Percentiles rank a stretch among this genome's conserved stretches.
Evolutionary conservation across 805 yeast genomes (phyloP).

Genomic region (Pichia occidentalis): DNA sequence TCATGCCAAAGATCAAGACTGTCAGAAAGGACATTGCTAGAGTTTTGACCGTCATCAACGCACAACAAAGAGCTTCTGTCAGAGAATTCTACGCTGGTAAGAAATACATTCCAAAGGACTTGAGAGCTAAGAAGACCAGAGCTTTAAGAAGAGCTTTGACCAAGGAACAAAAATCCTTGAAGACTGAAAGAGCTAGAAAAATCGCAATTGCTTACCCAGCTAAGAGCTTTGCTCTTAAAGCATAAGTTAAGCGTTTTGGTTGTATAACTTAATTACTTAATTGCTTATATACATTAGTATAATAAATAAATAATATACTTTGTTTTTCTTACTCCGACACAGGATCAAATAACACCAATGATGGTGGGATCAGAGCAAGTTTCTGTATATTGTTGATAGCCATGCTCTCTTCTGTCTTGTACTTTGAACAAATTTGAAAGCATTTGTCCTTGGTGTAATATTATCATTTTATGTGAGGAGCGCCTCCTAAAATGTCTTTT

Average conservation of each 20-base stretch:
- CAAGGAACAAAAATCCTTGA: slow-evolving; percentile 71
- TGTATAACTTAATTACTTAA: slow-evolving; percentile 1
- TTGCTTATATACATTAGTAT: slow-evolving; percentile 7
- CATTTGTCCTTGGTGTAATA: no score
- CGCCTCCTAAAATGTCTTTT: no score
- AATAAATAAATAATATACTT: slow-evolving; percentile 1
- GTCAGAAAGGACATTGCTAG: slow-evolving; percentile 98
- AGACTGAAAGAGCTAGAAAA: slow-evolving; percentile 89
- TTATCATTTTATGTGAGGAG: no score
- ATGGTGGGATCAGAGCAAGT: no score
- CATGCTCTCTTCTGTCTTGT: no score
- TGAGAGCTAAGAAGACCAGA: slow-evolving; percentile 99
- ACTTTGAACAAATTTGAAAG: no score
- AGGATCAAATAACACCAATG: background rate
- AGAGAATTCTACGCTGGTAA: slow-evolving; percentile 92
- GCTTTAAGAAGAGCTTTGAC: slow-evolving; percentile 97
- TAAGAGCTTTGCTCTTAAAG: slow-evolving; percentile 98
- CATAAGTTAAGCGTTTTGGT: slow-evolving; percentile 57
- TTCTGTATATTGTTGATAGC: no score
- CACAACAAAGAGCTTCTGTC: slow-evolving; percentile 91
- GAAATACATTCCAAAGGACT: slow-evolving; percentile 96
- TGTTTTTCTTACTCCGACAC: background rate
- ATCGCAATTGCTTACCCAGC: slow-evolving; percentile 93
- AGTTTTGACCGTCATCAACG: slow-evolving; percentile 94
- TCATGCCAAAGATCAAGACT: slow-evolving; percentile 92